A percentile compares a stretch with the other conserved stretches of the same genome.
phyloP scores from a whole-genome alignment of 805 yeast genomes.

The Zygosaccharomyces gambellarensis region DNA sequence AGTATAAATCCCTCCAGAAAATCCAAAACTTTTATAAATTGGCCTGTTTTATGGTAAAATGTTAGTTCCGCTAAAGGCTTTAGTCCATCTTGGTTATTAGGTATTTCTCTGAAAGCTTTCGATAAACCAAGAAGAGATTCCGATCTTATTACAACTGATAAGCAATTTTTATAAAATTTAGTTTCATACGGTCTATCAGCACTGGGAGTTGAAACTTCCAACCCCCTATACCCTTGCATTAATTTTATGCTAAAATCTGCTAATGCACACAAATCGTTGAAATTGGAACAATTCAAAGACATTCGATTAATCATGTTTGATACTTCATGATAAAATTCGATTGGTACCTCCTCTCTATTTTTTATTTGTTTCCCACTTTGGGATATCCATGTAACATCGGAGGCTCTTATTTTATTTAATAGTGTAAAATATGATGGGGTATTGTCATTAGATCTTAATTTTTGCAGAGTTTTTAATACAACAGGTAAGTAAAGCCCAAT shows the following conservation, averaged over 20 bases:
- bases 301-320: constrained; percentile 23
- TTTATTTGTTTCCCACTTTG: constrained; percentile 10
- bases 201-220: constrained; percentile 6
- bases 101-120: constrained; percentile 5
- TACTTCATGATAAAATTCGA: constrained; percentile 27
- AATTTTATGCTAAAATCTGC: constrained; percentile 22
- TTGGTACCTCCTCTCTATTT: constrained; percentile 13
- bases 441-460: constrained; percentile 18
- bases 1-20: constrained; percentile 6
- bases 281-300: constrained; percentile 9
- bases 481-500: constrained; percentile 13
- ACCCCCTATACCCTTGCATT: constrained; percentile 12
- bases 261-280: constrained; percentile 11
- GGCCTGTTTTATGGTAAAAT: constrained; percentile 24
- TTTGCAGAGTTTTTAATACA: constrained; percentile 23
- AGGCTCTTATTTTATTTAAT: constrained; percentile 19
- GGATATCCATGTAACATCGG: constrained; percentile 24
- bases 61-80: constrained; percentile 13
- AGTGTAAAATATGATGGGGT: constrained; percentile 20
- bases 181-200: constrained; percentile 4
- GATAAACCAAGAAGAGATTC: constrained; percentile 17
- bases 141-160: constrained; percentile 13
- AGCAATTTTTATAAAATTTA: constrained; percentile 18
- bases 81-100: constrained; percentile 1
- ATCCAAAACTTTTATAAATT: constrained; percentile 15